These are phyloP conservation scores for Ilex paraguariensis DNA, from an alignment of 305 asterid genomes.

Conservation along the genomic window DNA sequence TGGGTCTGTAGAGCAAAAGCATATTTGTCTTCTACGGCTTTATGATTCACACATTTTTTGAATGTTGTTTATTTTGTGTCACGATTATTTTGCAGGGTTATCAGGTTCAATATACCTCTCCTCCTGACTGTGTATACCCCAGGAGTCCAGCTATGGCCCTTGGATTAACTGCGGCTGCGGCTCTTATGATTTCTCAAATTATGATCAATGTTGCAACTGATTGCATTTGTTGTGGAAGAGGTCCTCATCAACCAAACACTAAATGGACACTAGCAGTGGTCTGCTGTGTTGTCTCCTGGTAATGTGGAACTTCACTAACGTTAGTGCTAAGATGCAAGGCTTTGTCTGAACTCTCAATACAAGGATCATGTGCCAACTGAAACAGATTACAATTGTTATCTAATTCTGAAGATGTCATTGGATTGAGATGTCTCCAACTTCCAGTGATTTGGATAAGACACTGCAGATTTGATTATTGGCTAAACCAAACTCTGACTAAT, in stretches of 20 bases:
- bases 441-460: too few relatives aligned
- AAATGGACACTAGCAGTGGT: slow-evolving; percentile 58
- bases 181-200: slow-evolving; percentile 70
- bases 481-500: too few relatives aligned
- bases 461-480: too few relatives aligned
- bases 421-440: too few relatives aligned
- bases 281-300: slow-evolving; percentile 83
- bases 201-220: slow-evolving; percentile 65
- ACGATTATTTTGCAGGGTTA: slow-evolving; percentile 35
- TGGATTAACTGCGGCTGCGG: slow-evolving; percentile 60
- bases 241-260: slow-evolving; percentile 49
- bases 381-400: too few relatives aligned
- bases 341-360: background rate
- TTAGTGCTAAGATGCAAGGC: background rate
- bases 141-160: slow-evolving; percentile 75
- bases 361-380: too few relatives aligned
- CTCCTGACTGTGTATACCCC: slow-evolving; percentile 54
- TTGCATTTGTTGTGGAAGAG: slow-evolving; percentile 66
- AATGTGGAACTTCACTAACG: slow-evolving; percentile 10
- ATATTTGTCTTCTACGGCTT: background rate
- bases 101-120: slow-evolving; percentile 54
- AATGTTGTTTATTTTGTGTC: background rate
- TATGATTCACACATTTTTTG: slow-evolving; percentile 2
- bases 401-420: too few relatives aligned
- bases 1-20: background rate